Conservation (phyloP, 1,284 basidiomycete genomes). For the Sanguinoderma infundibulare region DNA sequence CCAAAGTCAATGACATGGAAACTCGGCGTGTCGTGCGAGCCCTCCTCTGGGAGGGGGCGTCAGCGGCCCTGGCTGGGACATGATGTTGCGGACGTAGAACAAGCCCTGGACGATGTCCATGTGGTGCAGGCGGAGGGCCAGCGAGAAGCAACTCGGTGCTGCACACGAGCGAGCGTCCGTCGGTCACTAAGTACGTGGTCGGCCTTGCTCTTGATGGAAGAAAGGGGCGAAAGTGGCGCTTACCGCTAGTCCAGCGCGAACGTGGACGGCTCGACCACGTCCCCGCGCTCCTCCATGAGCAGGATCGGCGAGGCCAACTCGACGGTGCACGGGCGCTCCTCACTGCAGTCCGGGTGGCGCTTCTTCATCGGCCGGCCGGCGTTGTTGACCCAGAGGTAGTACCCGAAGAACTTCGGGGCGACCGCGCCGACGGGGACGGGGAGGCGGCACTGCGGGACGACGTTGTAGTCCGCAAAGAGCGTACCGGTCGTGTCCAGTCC, state of each 20-base stretch:
- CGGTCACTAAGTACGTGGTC: neutral
- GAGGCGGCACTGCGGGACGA: slow-evolving; percentile 43
- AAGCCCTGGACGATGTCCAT: slow-evolving; percentile 48
- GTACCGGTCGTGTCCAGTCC: neutral
- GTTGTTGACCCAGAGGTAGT: slow-evolving; percentile 41
- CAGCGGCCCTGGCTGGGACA: slow-evolving; percentile 51
- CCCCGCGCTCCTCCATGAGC: slow-evolving; percentile 55
- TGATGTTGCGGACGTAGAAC: slow-evolving; percentile 48
- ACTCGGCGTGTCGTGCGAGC: slow-evolving; percentile 36
- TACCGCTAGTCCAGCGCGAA: slow-evolving; percentile 42
- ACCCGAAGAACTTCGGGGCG: slow-evolving; percentile 60
- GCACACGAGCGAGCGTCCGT: neutral
- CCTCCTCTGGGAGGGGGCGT: slow-evolving; percentile 33
- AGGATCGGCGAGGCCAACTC: slow-evolving; percentile 44
- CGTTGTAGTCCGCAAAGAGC: slow-evolving; percentile 41
- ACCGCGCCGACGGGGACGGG: slow-evolving; percentile 51
- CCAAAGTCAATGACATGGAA: slow-evolving; percentile 63
- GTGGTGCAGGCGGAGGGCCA: slow-evolving; percentile 46
- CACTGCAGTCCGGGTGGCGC: slow-evolving; percentile 1
- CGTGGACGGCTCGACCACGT: slow-evolving; percentile 33
- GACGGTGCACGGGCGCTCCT: slow-evolving; percentile 1
- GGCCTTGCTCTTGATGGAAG: too few species aligned
- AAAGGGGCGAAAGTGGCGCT: slow-evolving; percentile 9
- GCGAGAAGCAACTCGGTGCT: slow-evolving; percentile 48
- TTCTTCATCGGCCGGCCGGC: slow-evolving; percentile 11